These are phyloP conservation scores for Rhodotorula sp. DNA, from an alignment of 1,284 basidiomycete genomes.

Conservation along the genomic window DNA sequence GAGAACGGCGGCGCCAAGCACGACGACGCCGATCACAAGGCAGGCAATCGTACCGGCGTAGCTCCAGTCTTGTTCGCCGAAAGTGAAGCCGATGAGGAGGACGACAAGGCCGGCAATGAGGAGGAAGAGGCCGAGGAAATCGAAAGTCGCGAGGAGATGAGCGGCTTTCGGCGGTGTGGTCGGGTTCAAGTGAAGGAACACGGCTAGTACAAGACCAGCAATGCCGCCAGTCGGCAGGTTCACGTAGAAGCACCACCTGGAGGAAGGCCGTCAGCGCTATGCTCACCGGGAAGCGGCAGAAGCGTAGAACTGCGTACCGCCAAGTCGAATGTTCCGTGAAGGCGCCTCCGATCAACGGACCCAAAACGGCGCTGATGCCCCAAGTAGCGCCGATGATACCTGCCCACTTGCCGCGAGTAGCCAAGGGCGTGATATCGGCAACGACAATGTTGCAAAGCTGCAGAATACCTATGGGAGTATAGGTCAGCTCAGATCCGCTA, in stretches of 20 bases:
- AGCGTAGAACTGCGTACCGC: not conserved
- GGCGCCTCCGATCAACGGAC: constrained; percentile 62
- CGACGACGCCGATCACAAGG: constrained; percentile 65
- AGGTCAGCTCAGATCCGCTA: too few species aligned
- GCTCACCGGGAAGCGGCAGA: too few species aligned
- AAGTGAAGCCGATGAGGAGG: constrained; percentile 37
- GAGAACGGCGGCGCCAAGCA: constrained; percentile 62
- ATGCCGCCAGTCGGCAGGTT: constrained; percentile 59
- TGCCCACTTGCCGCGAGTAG: constrained; percentile 70
- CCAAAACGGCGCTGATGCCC: constrained; percentile 71
- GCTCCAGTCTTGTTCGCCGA: constrained; percentile 50
- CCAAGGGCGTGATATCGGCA: constrained; percentile 66
- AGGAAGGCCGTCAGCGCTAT: too few species aligned
- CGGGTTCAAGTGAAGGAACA: constrained; percentile 77
- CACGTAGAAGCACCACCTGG: constrained; percentile 17
- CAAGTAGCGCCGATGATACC: constrained; percentile 74
- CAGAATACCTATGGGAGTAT: not conserved
- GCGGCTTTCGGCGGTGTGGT: constrained; percentile 13
- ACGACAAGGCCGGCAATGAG: constrained; percentile 57
- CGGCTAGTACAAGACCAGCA: constrained; percentile 58
- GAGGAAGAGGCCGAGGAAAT: constrained; percentile 71
- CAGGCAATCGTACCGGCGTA: constrained; percentile 66
- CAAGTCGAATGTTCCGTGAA: constrained; percentile 53
- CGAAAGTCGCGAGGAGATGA: constrained; percentile 60
- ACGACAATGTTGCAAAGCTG: constrained; percentile 60